phyloP scores from a whole-genome alignment of 768 basidiomycete genomes.

The Mycena leptocephala region DNA sequence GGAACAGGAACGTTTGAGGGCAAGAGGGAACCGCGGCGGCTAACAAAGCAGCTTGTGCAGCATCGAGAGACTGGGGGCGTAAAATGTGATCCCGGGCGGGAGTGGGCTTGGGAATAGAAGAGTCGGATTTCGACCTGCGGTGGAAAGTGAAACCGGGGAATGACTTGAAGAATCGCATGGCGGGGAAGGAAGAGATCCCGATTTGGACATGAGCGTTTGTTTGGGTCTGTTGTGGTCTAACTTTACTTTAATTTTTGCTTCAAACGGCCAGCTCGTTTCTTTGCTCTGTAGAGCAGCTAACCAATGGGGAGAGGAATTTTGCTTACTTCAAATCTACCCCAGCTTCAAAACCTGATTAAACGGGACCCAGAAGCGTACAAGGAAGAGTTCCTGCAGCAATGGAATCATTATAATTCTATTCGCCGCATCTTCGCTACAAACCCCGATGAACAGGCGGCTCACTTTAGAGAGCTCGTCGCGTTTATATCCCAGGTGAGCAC shows the following conservation, averaged over 20 bases:
- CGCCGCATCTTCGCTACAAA: conserved; percentile 88
- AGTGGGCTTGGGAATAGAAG: conserved; percentile 49
- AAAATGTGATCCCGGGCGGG: conserved; percentile 28
- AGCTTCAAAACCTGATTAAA: conserved; percentile 97
- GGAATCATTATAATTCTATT: conserved; percentile 93
- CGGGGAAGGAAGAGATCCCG: background rate
- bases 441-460: conserved; percentile 88
- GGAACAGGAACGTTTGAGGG: conserved; percentile 43
- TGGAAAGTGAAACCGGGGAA: conserved; percentile 54
- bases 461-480: conserved; percentile 89
- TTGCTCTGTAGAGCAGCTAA: background rate
- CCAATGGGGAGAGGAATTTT: conserved; percentile 79
- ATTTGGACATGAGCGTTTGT: conserved; percentile 2
- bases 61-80: conserved; percentile 37
- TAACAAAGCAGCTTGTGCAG: conserved; percentile 32
- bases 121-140: conserved; percentile 64
- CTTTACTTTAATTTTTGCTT: background rate
- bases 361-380: conserved; percentile 91
- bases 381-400: conserved; percentile 97
- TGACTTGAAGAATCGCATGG: conserved; percentile 65
- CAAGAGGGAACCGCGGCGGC: conserved; percentile 31
- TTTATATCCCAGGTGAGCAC: conserved; percentile 88
- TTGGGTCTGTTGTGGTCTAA: background rate
- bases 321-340: conserved; percentile 92
- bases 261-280: background rate